These are phyloP conservation scores for Raphanus sativus DNA, from an alignment of 345 rosid genomes.

Conservation along the genomic window DNA sequence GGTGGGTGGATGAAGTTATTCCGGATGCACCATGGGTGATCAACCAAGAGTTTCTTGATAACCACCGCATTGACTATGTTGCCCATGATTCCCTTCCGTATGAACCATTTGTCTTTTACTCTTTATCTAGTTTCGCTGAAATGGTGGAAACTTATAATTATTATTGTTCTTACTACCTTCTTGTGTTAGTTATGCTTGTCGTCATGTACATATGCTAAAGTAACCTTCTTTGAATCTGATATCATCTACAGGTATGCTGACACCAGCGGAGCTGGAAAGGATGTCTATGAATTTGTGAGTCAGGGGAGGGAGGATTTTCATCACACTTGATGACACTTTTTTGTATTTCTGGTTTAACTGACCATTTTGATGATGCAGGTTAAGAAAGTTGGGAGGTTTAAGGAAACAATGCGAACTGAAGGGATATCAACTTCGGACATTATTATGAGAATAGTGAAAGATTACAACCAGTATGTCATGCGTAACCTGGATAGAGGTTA, in stretches of 20 bases:
- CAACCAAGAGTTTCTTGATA: constrained; percentile 80
- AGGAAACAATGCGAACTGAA: constrained; percentile 90
- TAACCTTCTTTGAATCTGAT: constrained; percentile 11
- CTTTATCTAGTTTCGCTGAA: neutral
- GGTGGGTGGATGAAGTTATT: constrained; percentile 98
- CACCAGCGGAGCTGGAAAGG: constrained; percentile 83
- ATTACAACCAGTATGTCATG: constrained; percentile 92
- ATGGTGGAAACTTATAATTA: neutral
- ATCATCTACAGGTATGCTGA: constrained; percentile 73
- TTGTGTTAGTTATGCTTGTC: constrained; percentile 16
- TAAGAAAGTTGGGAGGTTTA: constrained; percentile 78
- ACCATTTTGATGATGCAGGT: constrained; percentile 47
- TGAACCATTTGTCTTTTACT: constrained; percentile 9
- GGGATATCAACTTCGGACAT: constrained; percentile 93
- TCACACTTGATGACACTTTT: constrained; percentile 1
- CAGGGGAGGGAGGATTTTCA: neutral
- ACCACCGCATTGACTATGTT: constrained; percentile 67
- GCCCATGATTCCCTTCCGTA: constrained; percentile 97
- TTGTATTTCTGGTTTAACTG: constrained; percentile 19
- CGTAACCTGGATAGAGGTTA: constrained; percentile 92
- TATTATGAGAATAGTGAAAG: constrained; percentile 92
- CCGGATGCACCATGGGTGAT: constrained; percentile 95
- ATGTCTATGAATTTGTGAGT: constrained; percentile 94
- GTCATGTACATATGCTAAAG: neutral
- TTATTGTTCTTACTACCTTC: neutral